A percentile compares a stretch with the other conserved stretches of the same genome.
phyloP scores from a whole-genome alignment of 2,329 filamentous ascomycete species.

The Pseudonectria buxi region DNA sequence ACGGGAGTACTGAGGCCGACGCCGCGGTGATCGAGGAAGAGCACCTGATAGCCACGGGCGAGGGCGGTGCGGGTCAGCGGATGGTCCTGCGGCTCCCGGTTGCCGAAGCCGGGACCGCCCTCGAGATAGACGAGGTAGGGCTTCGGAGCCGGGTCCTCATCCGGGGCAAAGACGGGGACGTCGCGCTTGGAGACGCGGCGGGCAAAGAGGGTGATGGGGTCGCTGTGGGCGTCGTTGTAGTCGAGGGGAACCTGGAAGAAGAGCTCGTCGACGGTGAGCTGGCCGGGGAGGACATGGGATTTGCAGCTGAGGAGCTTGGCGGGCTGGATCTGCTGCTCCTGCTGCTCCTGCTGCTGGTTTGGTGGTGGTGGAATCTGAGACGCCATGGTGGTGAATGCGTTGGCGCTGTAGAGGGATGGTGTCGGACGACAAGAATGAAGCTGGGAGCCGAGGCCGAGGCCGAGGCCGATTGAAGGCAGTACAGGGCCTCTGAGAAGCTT shows the following conservation, averaged over 20 bases:
- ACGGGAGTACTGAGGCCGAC: slow-evolving; percentile 80
- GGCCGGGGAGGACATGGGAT: slow-evolving; percentile 48
- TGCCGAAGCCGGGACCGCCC: slow-evolving; percentile 79
- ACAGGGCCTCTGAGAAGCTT: no score
- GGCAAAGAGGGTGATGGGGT: slow-evolving; percentile 68
- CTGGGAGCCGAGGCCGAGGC: no score
- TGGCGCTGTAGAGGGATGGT: slow-evolving; percentile 1
- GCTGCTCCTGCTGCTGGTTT: slow-evolving; percentile 9
- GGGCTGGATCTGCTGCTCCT: slow-evolving; percentile 24
- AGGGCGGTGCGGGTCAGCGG: slow-evolving; percentile 65
- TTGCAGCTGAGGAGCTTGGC: slow-evolving; percentile 36
- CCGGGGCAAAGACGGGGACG: slow-evolving; percentile 45
- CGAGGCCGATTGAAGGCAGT: no score
- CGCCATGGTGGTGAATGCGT: background rate
- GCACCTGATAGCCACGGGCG: slow-evolving; percentile 73
- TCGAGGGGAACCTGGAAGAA: slow-evolving; percentile 84
- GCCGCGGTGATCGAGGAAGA: slow-evolving; percentile 86
- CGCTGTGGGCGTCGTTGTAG: slow-evolving; percentile 55
- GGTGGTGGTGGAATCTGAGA: slow-evolving; percentile 3
- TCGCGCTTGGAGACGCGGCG: slow-evolving; percentile 65
- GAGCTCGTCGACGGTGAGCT: slow-evolving; percentile 69
- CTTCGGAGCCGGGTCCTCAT: slow-evolving; percentile 33
- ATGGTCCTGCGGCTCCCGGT: slow-evolving; percentile 65
- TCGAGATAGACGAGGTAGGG: slow-evolving; percentile 69
- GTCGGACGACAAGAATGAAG: no score